A percentile compares a stretch with the other conserved stretches of the same genome.
Conservation (phyloP, 2,329 filamentous ascomycete species). For the Aspergillaceae sp. region DNA sequence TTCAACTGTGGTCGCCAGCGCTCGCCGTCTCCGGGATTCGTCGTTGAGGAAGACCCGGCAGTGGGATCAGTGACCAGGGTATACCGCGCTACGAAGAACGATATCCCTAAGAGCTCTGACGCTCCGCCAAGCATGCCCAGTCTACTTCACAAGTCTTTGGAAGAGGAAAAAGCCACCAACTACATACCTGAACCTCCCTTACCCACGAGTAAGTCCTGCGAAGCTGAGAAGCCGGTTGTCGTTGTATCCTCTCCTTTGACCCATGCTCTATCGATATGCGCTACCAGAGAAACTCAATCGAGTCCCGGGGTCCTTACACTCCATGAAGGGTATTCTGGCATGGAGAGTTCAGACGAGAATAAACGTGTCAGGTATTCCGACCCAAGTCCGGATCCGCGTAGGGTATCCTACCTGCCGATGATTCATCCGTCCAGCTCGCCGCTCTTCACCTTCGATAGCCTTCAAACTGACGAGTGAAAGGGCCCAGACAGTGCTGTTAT, state of each 20-base stretch:
- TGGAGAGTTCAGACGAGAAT: not conserved
- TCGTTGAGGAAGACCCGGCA: slow-evolving; percentile 7
- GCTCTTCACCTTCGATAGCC: not conserved
- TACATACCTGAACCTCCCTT: not conserved
- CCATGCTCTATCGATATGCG: no score
- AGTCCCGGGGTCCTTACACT: no score
- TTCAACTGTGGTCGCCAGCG: not conserved
- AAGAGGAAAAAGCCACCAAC: not conserved
- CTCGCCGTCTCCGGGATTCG: not conserved
- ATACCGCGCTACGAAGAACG: not conserved
- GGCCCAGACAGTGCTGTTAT: no score
- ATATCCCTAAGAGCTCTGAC: not conserved
- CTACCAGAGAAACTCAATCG: no score
- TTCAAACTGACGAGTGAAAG: no score
- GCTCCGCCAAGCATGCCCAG: not conserved
- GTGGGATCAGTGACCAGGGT: not conserved
- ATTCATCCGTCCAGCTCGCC: not conserved
- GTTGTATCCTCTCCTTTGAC: not conserved
- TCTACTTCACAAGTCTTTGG: not conserved
- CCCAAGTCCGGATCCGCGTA: not conserved
- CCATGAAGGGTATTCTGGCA: no score
- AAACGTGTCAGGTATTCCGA: not conserved
- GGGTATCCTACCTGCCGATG: not conserved
- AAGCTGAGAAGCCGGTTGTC: not conserved
- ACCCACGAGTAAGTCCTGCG: slow-evolving; percentile 3